Base-by-base conservation (phyloP, 768 basidiomycete species). In the Russula dissimulans region DNA sequence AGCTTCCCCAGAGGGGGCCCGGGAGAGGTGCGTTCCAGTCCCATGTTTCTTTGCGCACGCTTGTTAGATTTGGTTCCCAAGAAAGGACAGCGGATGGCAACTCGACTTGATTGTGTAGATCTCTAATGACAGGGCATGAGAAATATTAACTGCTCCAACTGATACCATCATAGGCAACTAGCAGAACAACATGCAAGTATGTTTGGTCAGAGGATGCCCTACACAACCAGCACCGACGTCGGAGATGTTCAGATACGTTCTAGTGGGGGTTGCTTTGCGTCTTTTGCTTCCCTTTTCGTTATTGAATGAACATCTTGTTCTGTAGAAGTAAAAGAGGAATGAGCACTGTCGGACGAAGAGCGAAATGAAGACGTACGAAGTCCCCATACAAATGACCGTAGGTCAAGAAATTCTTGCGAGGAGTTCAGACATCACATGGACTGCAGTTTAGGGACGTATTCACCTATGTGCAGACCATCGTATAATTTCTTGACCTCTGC, bases 401-500 rank as follows among this genome's bases (percentile, higher is more conserved):
- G 69, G 67, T 91, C 89, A 62, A 92, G 77, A 69, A 90, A 86
- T 76, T 92, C 90, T 90, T 68, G 34, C 32, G 38, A 56, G 42
- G 12, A 22, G 15, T 14, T 65, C 48, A 62, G 56, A 49, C 5
- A 22, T 51, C n/a, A 49, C 42, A 47, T 29, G 9, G 52, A 39
- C 58, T n/a, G 18, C 32, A 32, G 5, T 15, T 3, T 15, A 22
- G 3, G 12, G n/a, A 31, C 15, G 5, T 22, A 77, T 81, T 67
- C 60, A 86, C 89, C 89, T 66, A 91, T 79, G 66, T 91, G 87
- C 46, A 92, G 76, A 2, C 88, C 87, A 65, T 91, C 89, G 59
- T 91, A 90, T 17, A 92, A 71, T 70, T 91, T 92, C 81, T 94
- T 95, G 63, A 85, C 79, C 71, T 97, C 94, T 11, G 81, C 81